Evolutionary conservation across 1,284 basidiomycete species (phyloP).

Genomic region (Termitomyces sp.): DNA sequence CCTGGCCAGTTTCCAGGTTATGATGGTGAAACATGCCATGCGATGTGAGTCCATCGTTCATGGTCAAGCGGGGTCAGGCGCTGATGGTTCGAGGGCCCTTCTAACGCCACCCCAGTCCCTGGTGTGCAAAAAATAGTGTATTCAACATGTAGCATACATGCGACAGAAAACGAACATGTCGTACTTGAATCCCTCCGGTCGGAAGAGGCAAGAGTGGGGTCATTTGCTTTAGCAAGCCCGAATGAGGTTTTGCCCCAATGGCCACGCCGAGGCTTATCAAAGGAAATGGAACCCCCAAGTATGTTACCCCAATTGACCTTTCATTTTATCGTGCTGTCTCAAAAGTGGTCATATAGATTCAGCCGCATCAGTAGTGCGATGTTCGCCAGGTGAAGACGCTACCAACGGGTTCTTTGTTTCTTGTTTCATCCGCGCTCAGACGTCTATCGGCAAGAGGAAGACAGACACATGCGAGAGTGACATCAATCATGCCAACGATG

Average conservation of each 20-base stretch:
- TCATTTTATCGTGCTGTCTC: background rate
- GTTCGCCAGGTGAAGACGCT: conserved; percentile 77
- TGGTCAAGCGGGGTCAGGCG: conserved; percentile 1
- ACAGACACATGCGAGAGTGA: conserved; percentile 5
- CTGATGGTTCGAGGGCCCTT: conserved; percentile 12
- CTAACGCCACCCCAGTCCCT: conserved; percentile 36
- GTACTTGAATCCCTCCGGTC: conserved; percentile 64
- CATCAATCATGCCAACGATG: conserved; percentile 5
- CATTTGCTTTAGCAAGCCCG: conserved; percentile 66
- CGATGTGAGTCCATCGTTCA: conserved; percentile 54
- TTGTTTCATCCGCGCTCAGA: conserved; percentile 57
- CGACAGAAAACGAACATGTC: conserved; percentile 83
- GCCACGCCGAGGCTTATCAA: conserved; percentile 69
- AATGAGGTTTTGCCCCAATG: conserved; percentile 70
- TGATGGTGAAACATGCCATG: conserved; percentile 94
- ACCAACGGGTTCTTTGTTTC: conserved; percentile 96
- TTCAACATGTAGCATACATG: conserved; percentile 93
- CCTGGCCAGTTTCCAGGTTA: conserved; percentile 84
- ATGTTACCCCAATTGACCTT: conserved; percentile 10
- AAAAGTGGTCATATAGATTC: conserved; percentile 34
- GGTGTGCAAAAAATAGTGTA: conserved; percentile 83
- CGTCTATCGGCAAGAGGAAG: conserved; percentile 18
- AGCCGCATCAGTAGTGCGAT: conserved; percentile 74
- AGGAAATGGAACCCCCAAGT: conserved; percentile 54
- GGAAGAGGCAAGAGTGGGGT: conserved; percentile 52